Evolutionary conservation across 805 yeast genomes (phyloP).

Genomic region (Metschnikowia orientalis): DNA sequence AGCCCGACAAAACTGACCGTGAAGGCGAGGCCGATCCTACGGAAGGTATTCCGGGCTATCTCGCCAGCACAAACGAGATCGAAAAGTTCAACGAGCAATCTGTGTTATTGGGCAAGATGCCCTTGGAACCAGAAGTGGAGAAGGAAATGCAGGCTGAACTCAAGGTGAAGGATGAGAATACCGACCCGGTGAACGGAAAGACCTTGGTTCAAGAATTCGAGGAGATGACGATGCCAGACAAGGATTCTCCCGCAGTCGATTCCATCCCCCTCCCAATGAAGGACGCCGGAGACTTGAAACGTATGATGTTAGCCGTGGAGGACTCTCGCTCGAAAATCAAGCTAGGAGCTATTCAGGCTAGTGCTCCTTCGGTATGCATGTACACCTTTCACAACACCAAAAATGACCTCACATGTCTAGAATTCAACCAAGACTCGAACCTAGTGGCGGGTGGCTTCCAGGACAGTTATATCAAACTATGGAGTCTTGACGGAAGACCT

Average conservation of each 20-base stretch:
- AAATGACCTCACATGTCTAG: slow-evolving; percentile 78
- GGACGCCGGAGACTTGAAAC: slow-evolving; percentile 71
- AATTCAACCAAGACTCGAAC: slow-evolving; percentile 83
- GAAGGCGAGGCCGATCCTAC: slow-evolving; percentile 47
- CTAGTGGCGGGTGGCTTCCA: slow-evolving; percentile 92
- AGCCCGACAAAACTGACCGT: slow-evolving; percentile 36
- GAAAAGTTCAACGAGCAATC: slow-evolving; percentile 65
- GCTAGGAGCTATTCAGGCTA: slow-evolving; percentile 66
- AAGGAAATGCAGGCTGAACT: slow-evolving; percentile 83
- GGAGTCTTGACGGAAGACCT: slow-evolving; percentile 92
- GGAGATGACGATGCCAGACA: slow-evolving; percentile 49
- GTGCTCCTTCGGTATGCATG: slow-evolving; percentile 94
- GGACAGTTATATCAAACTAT: slow-evolving; percentile 83
- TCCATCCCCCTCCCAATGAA: slow-evolving; percentile 81
- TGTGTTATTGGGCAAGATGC: slow-evolving; percentile 78
- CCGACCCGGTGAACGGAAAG: slow-evolving; percentile 31
- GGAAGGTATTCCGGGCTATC: slow-evolving; percentile 50
- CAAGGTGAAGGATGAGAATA: slow-evolving; percentile 64
- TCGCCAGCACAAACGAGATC: slow-evolving; percentile 42
- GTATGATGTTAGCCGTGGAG: slow-evolving; percentile 72
- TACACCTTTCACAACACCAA: slow-evolving; percentile 96
- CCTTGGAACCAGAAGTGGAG: slow-evolving; percentile 78
- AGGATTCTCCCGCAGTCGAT: slow-evolving; percentile 71
- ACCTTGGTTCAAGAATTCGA: slow-evolving; percentile 64
- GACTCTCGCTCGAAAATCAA: slow-evolving; percentile 76